Conservation (phyloP, 2,329 filamentous ascomycete genomes). For the Helminthosporium solani region DNA sequence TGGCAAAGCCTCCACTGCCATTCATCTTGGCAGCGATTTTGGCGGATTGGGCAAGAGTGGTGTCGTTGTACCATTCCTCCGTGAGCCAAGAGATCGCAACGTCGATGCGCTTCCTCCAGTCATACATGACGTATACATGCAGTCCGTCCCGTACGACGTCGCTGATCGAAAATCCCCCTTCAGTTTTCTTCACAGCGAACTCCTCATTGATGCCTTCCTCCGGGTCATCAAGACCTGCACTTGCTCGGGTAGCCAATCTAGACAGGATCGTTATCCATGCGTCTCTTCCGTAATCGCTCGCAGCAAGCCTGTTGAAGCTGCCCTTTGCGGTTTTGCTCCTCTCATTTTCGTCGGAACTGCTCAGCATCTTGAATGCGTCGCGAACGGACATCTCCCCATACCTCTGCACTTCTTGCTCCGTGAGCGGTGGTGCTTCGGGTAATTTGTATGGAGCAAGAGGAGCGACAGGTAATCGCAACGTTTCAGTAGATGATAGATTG, state of each 20-base stretch:
- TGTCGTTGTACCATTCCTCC: slow-evolving; percentile 97
- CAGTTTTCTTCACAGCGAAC: slow-evolving; percentile 38
- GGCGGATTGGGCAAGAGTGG: slow-evolving; percentile 51
- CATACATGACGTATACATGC: slow-evolving; percentile 83
- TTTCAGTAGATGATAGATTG: slow-evolving; percentile 61
- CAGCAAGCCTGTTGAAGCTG: slow-evolving; percentile 82
- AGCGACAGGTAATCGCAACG: slow-evolving; percentile 43
- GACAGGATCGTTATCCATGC: slow-evolving; percentile 89
- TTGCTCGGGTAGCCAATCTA: slow-evolving; percentile 77
- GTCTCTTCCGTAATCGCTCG: slow-evolving; percentile 79
- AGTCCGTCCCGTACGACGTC: slow-evolving; percentile 76
- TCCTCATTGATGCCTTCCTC: slow-evolving; percentile 64
- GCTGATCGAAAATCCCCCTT: slow-evolving; percentile 53
- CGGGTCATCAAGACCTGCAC: slow-evolving; percentile 69
- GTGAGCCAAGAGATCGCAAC: slow-evolving; percentile 91
- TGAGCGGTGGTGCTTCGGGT: slow-evolving; percentile 72
- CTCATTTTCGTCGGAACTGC: slow-evolving; percentile 65
- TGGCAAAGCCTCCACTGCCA: slow-evolving; percentile 43
- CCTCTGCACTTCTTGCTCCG: slow-evolving; percentile 68
- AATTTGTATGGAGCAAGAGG: slow-evolving; percentile 72
- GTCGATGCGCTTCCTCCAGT: slow-evolving; percentile 87
- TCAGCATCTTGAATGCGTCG: slow-evolving; percentile 77
- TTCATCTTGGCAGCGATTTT: slow-evolving; percentile 37
- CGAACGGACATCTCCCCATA: slow-evolving; percentile 73
- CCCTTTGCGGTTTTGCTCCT: slow-evolving; percentile 56